Evolutionary conservation across 148 eudicot genomes (phyloP).

Genomic region (Chenopodium album): DNA sequence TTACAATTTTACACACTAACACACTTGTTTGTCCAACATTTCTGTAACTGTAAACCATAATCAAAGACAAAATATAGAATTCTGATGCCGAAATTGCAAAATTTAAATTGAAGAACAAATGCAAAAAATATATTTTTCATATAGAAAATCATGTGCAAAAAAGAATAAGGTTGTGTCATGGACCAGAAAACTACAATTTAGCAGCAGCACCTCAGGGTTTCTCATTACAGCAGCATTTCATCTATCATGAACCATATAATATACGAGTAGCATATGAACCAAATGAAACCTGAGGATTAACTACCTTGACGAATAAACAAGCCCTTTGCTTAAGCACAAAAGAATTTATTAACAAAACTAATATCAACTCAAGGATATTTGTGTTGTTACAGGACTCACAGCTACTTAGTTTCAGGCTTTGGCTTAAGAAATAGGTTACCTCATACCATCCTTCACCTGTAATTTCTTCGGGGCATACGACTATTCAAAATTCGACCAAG

Average conservation of each 20-base stretch:
- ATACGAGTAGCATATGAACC: background rate
- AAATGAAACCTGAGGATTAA: background rate
- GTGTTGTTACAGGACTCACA: background rate
- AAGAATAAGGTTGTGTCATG: background rate
- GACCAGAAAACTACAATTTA: background rate
- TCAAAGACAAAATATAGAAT: background rate
- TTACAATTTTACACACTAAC: no score
- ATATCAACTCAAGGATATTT: background rate
- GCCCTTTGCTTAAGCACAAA: background rate
- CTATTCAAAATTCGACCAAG: slow-evolving; percentile 57
- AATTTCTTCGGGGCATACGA: slow-evolving; percentile 36
- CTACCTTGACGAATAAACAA: background rate
- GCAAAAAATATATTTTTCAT: background rate
- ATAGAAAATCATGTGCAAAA: background rate
- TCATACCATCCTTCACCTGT: slow-evolving; percentile 16
- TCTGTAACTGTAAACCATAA: no score
- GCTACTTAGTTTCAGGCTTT: background rate
- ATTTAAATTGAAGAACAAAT: background rate
- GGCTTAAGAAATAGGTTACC: background rate
- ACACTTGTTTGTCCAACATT: no score
- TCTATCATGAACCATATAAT: background rate
- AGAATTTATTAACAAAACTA: background rate
- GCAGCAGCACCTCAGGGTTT: background rate
- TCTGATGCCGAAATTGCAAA: background rate
- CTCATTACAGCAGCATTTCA: background rate